These are phyloP conservation scores for Chytriomyces hyalinus DNA, from an alignment of 192 early-diverging fungal species.

Conservation along the genomic window DNA sequence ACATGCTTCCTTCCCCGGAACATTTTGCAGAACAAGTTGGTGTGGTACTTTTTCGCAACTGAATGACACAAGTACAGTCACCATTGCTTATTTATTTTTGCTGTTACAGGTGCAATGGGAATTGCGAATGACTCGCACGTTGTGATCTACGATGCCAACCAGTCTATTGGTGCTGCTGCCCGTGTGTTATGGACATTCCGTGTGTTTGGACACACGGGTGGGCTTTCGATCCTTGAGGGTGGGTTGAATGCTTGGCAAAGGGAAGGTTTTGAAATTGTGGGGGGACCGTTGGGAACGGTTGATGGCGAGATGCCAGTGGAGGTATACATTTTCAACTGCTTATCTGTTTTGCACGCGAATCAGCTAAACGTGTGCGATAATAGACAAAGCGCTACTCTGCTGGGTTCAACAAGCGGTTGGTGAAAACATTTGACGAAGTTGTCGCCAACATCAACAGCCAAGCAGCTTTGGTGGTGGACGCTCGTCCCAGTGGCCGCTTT, in stretches of 20 bases:
- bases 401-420: slow-evolving; percentile 16
- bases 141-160: slow-evolving; percentile 81
- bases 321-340: neutral
- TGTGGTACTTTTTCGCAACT: slow-evolving; percentile 3
- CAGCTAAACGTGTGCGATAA: slow-evolving; percentile 20
- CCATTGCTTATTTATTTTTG: too few relatives aligned
- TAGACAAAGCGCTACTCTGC: slow-evolving; percentile 31
- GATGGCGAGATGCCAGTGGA: slow-evolving; percentile 30
- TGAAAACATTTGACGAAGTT: slow-evolving; percentile 32
- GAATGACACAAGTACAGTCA: neutral
- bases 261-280: slow-evolving; percentile 56
- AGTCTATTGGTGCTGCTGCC: slow-evolving; percentile 80
- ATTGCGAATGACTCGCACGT: slow-evolving; percentile 83
- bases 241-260: slow-evolving; percentile 82
- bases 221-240: slow-evolving; percentile 87
- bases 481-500: slow-evolving; percentile 29
- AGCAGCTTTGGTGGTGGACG: slow-evolving; percentile 15
- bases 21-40: slow-evolving; percentile 76
- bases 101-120: slow-evolving; percentile 66
- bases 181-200: slow-evolving; percentile 95
- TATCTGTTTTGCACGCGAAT: neutral
- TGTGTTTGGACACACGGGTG: slow-evolving; percentile 81
- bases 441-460: slow-evolving; percentile 8
- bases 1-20: slow-evolving; percentile 83
- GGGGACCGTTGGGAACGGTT: slow-evolving; percentile 34